Evolutionary conservation across 257 asterid species (phyloP), one percentile per base, ranked within the genome.

Genomic region (Solanum phureja): DNA sequence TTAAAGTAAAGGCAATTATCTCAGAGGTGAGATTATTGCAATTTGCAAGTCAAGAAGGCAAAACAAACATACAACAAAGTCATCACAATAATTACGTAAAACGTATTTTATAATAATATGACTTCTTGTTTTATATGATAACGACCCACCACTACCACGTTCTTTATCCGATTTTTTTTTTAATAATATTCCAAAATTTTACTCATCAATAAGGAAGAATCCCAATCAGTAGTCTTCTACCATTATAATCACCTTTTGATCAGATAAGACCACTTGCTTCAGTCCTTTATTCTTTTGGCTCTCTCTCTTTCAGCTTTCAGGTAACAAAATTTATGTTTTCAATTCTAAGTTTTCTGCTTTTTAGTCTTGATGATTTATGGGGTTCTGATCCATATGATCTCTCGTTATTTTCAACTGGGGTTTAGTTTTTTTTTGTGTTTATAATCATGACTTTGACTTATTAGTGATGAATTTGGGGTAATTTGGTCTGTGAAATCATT

Each of bases 111-210:
- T 35, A 14, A 83, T 86, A 33, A 73, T 71, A 87, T 44, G 21
- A 27, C 49, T 31, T 13, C 83, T 46, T 83, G 83, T 79, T 84
- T 84, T 84, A 33, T 73, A 86, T 69, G 91, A 87, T 88, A 85
- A 83, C 83, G 90, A 90, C 91, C 88, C 72, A 81, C 86, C 93
- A 86, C 88, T 74, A 76, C 91, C 91, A 88, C 90, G 81, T 88
- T 90, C 56, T 92, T 90, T 81, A 88, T 88, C 91, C 89, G 11
- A 24, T 86, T 40, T 58, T 64, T 64, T 24, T 27, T 2, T 6
- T 13, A 12, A 11, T 68, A 69, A 74, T 81, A n/a, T 27, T 86
- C 86, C 10, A 37, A 31, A 16, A 52, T 56, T 84, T 69, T 87
- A 84, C 88, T 77, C 87, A 87, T 89, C 84, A 81, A 68, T 90